Evolutionary conservation across 192 early-diverging fungal species (phyloP).

Genomic region (Lobulomyces angularis): DNA sequence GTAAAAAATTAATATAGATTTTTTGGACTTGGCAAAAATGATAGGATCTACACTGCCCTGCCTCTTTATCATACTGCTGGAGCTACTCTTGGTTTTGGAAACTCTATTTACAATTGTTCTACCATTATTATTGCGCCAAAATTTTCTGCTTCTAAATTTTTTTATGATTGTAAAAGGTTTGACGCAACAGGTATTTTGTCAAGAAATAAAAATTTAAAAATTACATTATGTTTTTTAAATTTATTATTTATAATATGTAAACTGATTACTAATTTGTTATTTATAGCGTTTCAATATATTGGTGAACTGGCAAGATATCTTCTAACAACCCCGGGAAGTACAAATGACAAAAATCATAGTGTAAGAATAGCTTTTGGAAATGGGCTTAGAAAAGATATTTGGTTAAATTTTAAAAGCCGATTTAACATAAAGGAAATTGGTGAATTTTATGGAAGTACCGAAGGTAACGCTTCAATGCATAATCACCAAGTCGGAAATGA

Average conservation of each 20-base stretch:
- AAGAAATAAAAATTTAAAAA: conserved; percentile 1
- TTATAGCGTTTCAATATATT: conserved; percentile 37
- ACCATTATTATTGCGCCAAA: conserved; percentile 11
- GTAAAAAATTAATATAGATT: conserved; percentile 5
- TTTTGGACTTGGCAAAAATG: conserved; percentile 11
- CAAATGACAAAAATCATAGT: conserved; percentile 37
- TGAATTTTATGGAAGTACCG: conserved; percentile 58
- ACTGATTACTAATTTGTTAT: conserved; percentile 7
- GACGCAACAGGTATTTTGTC: conserved; percentile 31
- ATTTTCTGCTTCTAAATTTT: conserved; percentile 44
- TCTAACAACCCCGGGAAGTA: conserved; percentile 27
- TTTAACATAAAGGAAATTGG: conserved; percentile 45
- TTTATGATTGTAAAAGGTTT: conserved; percentile 33
- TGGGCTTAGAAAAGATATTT: conserved; percentile 57
- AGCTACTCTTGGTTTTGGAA: conserved; percentile 21
- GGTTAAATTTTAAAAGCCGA: conserved; percentile 44
- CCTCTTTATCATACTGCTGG: conserved; percentile 55
- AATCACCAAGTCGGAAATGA: conserved; percentile 13
- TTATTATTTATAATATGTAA: no score
- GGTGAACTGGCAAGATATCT: conserved; percentile 60
- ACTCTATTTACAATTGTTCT: neutral
- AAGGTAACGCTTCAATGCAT: conserved; percentile 34
- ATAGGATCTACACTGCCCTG: conserved; percentile 42
- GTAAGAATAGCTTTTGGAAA: conserved; percentile 52
- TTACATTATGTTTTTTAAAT: neutral